Conservation (phyloP, 2,329 filamentous ascomycete genomes). For the Penicillium sp. region DNA sequence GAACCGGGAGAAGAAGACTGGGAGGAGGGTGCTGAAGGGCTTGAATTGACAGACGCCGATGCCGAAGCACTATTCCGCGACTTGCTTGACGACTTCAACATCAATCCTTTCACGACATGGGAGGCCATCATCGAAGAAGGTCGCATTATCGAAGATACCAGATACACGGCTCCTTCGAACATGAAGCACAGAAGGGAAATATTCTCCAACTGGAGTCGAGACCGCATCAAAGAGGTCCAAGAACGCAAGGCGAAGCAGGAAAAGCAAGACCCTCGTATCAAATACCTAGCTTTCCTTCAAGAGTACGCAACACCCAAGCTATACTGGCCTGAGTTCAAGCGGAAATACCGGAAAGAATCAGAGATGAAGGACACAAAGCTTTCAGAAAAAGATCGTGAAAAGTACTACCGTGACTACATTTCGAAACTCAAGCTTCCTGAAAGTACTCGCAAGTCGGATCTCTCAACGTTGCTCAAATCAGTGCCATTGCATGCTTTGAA, state of each 20-base stretch:
- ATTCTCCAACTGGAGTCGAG: conserved; percentile 78
- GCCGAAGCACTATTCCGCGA: conserved; percentile 75
- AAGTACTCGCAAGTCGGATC: conserved; percentile 44
- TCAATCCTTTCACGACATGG: conserved; percentile 88
- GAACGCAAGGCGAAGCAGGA: conserved; percentile 69
- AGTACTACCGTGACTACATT: conserved; percentile 47
- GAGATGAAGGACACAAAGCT: conserved; percentile 57
- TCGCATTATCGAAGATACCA: conserved; percentile 73
- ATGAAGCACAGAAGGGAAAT: conserved; percentile 77
- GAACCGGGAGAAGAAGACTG: conserved; percentile 54
- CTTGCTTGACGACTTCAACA: conserved; percentile 72
- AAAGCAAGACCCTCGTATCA: conserved; percentile 76
- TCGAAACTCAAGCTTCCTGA: conserved; percentile 45
- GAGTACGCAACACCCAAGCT: conserved; percentile 81
- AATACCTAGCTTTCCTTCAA: conserved; percentile 76
- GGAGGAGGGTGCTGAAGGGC: conserved; percentile 67
- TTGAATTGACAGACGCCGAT: conserved; percentile 69
- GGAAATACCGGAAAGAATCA: conserved; percentile 78
- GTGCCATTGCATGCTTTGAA: conserved; percentile 40
- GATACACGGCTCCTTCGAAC: conserved; percentile 77
- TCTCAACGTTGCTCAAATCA: conserved; percentile 44
- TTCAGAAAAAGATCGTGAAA: conserved; percentile 48
- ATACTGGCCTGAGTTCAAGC: conserved; percentile 95
- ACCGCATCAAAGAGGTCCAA: conserved; percentile 67
- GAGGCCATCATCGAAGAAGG: conserved; percentile 82